Evolutionary conservation across 495 filamentous ascomycete genomes (phyloP).

Genomic region (Poronia punctata): DNA sequence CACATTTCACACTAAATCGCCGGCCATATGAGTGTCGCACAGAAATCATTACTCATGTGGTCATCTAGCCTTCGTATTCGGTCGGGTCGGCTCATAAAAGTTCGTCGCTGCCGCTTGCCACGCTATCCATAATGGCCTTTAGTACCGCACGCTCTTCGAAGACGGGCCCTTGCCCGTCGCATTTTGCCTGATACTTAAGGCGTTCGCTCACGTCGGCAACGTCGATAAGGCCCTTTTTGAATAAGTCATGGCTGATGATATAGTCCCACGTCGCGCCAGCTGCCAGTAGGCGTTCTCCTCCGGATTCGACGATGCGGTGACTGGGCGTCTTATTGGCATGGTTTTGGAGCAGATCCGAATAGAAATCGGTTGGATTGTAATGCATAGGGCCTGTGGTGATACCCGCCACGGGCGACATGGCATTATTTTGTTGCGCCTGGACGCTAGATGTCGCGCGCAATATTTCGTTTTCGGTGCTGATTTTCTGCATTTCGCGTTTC

Average conservation of each 20-base stretch:
- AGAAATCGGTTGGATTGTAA: conserved; percentile 70
- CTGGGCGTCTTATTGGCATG: conserved; percentile 53
- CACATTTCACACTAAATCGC: not conserved
- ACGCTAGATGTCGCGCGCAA: conserved; percentile 65
- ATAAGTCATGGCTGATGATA: conserved; percentile 77
- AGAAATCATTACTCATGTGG: too few species aligned
- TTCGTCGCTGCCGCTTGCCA: conserved; percentile 65
- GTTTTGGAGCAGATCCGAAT: conserved; percentile 45
- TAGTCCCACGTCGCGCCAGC: conserved; percentile 85
- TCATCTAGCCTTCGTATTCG: too few species aligned
- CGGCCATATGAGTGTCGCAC: too few species aligned
- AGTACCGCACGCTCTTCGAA: conserved; percentile 73
- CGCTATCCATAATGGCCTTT: conserved; percentile 70
- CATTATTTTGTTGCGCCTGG: conserved; percentile 19
- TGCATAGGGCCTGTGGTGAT: conserved; percentile 59
- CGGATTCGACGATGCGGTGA: conserved; percentile 65
- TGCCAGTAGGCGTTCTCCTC: conserved; percentile 70
- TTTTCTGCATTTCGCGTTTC: conserved; percentile 70
- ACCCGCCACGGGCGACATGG: conserved; percentile 16
- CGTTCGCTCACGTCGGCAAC: conserved; percentile 69
- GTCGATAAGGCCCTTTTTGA: conserved; percentile 75
- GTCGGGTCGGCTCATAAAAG: conserved; percentile 52
- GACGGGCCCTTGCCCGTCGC: conserved; percentile 84
- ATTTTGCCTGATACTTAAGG: conserved; percentile 70
- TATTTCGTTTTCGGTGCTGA: conserved; percentile 87